Conservation (phyloP, 345 rosid species). For the Acer negundo region DNA sequence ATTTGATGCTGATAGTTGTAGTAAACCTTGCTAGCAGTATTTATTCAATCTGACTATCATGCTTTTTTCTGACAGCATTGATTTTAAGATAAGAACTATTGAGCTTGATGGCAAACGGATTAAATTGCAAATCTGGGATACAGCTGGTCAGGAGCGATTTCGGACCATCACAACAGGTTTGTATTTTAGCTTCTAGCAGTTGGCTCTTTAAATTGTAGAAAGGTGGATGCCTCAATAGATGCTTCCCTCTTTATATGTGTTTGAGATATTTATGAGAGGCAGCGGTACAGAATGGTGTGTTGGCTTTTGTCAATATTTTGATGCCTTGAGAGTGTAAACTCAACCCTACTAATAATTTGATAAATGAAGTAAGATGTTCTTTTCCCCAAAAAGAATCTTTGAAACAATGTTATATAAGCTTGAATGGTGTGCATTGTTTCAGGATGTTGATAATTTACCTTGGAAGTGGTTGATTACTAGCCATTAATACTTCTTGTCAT, state of each 20-base stretch:
- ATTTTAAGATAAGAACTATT: conserved; percentile 92
- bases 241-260: conserved; percentile 1
- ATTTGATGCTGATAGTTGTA: background rate
- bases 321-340: conserved; percentile 2
- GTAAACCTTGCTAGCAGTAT: background rate
- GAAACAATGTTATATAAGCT: conserved; percentile 10
- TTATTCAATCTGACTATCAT: conserved; percentile 1
- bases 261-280: background rate
- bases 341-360: background rate
- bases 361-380: background rate
- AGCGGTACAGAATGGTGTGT: background rate
- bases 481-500: background rate
- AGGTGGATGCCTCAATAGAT: background rate
- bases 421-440: background rate
- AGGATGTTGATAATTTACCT: background rate
- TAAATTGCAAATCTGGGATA: conserved; percentile 96
- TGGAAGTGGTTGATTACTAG: background rate
- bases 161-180: conserved; percentile 89
- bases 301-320: conserved; percentile 7
- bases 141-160: conserved; percentile 96
- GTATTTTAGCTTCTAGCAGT: conserved; percentile 6
- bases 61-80: conserved; percentile 57
- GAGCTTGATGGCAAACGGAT: conserved; percentile 94
- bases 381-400: background rate
- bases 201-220: background rate